Evolutionary conservation across 805 yeast genomes (phyloP).

Genomic region (Ogataea dorogensis): DNA sequence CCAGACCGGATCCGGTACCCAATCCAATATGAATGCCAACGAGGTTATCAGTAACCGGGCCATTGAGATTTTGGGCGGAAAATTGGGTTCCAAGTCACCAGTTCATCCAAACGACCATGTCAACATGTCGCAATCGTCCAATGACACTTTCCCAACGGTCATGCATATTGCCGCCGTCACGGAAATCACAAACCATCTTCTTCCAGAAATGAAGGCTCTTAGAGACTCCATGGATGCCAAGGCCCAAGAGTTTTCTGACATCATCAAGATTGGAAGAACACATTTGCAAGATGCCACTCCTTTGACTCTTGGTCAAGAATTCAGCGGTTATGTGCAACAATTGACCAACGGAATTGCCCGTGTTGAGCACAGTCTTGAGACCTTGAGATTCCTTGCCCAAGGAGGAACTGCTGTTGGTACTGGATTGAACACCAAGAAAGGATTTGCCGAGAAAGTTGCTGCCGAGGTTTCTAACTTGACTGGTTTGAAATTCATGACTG

Average conservation of each 20-base stretch:
- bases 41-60: conserved; percentile 99
- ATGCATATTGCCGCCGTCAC: conserved; percentile 99
- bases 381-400: conserved; percentile 84
- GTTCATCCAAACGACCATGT: conserved; percentile 99
- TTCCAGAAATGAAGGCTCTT: conserved; percentile 78
- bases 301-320: conserved; percentile 95
- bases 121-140: conserved; percentile 97
- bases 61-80: conserved; percentile 92
- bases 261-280: conserved; percentile 98
- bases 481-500: conserved; percentile 86
- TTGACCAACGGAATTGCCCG: conserved; percentile 86
- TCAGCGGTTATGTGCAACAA: conserved; percentile 95
- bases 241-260: conserved; percentile 78
- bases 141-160: conserved; percentile 98
- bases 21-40: conserved; percentile 98
- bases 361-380: conserved; percentile 73
- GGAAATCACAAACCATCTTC: conserved; percentile 69
- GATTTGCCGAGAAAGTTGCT: conserved; percentile 87
- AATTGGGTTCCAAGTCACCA: conserved; percentile 85
- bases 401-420: conserved; percentile 99
- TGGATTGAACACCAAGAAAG: conserved; percentile 90
- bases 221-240: conserved; percentile 77
- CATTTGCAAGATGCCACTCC: conserved; percentile 99
- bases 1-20: conserved; percentile 99
- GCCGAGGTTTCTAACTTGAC: conserved; percentile 81